These are phyloP conservation scores for Spathaspora sp. DNA, from an alignment of 805 yeast species.

Conservation along the genomic window DNA sequence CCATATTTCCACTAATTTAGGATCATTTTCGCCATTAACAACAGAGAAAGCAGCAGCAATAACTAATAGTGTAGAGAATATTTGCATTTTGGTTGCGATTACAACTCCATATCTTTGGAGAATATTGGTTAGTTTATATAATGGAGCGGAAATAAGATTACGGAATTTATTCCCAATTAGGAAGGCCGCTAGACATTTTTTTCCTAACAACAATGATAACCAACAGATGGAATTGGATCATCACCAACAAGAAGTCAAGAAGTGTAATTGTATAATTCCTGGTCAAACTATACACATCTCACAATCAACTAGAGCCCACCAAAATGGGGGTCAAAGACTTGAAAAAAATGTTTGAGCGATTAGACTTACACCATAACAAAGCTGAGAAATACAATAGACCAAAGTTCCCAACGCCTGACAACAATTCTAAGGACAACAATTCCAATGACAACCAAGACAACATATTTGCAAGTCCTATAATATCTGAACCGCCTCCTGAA, in stretches of 20 bases:
- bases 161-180: background rate
- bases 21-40: background rate
- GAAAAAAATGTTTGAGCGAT: background rate
- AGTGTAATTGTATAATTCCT: background rate
- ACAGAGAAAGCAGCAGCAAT: background rate
- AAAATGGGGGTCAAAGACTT: constrained; percentile 6
- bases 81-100: background rate
- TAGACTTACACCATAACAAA: background rate
- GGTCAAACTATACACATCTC: background rate
- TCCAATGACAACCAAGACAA: constrained; percentile 13
- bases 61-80: background rate
- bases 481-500: constrained; percentile 40
- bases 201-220: background rate
- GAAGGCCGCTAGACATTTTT: background rate
- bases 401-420: background rate
- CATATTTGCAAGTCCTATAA: constrained; percentile 40
- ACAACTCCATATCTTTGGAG: background rate
- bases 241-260: no score
- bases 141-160: background rate
- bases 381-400: background rate
- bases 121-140: background rate
- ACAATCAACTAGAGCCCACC: background rate
- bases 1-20: constrained; percentile 60
- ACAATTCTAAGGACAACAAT: background rate
- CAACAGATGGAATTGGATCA: no score